Evolutionary conservation across 257 asterid genomes (phyloP).

Genomic region (Fraxinus cuspidata): DNA sequence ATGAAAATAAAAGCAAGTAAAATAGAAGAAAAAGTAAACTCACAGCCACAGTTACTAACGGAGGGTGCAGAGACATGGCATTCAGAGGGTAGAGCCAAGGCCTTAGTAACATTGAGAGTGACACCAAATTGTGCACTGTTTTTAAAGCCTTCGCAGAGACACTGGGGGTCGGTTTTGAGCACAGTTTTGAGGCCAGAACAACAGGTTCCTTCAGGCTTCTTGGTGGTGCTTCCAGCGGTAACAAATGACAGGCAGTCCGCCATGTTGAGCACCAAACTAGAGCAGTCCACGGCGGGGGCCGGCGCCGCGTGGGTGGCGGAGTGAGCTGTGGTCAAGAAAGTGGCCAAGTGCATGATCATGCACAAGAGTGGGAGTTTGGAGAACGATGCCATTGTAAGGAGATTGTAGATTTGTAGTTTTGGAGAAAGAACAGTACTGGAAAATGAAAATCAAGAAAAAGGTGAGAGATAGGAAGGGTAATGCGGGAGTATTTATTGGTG

Average conservation of each 20-base stretch:
- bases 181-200: conserved; percentile 78
- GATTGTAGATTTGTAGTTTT: background rate
- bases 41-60: conserved; percentile 67
- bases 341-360: background rate
- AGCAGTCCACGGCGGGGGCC: conserved; percentile 76
- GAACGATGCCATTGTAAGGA: background rate
- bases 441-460: no score
- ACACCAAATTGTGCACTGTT: conserved; percentile 87
- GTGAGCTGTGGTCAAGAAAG: background rate
- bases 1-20: background rate
- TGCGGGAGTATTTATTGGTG: no score
- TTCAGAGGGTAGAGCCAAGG: conserved; percentile 73
- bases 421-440: background rate
- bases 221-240: conserved; percentile 56
- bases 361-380: background rate
- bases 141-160: conserved; percentile 73
- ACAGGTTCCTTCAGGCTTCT: conserved; percentile 67
- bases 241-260: conserved; percentile 81
- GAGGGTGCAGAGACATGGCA: conserved; percentile 82
- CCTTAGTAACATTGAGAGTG: conserved; percentile 70
- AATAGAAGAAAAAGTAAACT: conserved; percentile 25
- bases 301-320: conserved; percentile 60
- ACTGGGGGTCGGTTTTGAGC: conserved; percentile 67
- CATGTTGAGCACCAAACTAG: conserved; percentile 57
- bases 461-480: no score